phyloP scores from a whole-genome alignment of 805 yeast species.

The Ogataea paradorogensis region DNA sequence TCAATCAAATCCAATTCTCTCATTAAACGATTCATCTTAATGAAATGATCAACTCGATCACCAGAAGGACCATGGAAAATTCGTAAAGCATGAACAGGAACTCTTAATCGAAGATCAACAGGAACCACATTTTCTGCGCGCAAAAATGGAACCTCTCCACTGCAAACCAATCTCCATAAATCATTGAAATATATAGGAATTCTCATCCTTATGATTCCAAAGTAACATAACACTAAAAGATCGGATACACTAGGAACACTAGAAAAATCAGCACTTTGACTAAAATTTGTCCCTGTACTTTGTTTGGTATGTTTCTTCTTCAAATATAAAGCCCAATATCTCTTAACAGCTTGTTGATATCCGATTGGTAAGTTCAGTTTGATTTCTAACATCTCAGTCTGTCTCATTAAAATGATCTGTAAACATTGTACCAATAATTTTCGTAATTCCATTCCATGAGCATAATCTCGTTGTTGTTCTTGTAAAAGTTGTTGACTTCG shows the following conservation, averaged over 20 bases:
- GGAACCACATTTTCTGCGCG: slow-evolving; percentile 23
- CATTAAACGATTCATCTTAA: slow-evolving; percentile 9
- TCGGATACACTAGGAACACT: slow-evolving; percentile 17
- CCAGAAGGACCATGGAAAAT: slow-evolving; percentile 19
- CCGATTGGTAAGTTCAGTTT: slow-evolving; percentile 20
- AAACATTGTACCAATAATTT: slow-evolving; percentile 21
- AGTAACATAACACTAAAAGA: slow-evolving; percentile 42
- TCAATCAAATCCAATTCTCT: slow-evolving; percentile 3
- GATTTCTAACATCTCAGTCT: slow-evolving; percentile 40
- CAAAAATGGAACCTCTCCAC: slow-evolving; percentile 45
- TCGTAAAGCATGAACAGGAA: slow-evolving; percentile 16
- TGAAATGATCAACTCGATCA: slow-evolving; percentile 12
- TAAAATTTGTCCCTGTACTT: not conserved
- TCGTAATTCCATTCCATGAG: slow-evolving; percentile 26
- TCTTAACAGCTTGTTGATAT: slow-evolving; percentile 32
- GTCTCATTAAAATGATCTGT: slow-evolving; percentile 44
- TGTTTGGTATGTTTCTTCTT: slow-evolving; percentile 6
- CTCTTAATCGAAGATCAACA: slow-evolving; percentile 15
- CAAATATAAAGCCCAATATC: slow-evolving; percentile 25
- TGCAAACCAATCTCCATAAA: slow-evolving; percentile 39
- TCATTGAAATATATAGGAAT: slow-evolving; percentile 52
- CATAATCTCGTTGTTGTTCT: slow-evolving; percentile 13
- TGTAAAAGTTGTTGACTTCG: slow-evolving; percentile 12
- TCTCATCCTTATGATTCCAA: slow-evolving; percentile 47
- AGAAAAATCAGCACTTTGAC: slow-evolving; percentile 8